Percentiles rank a stretch among this genome's conserved stretches.
phyloP scores from a whole-genome alignment of 2,329 filamentous ascomycete genomes.

The Fusarium nygamai region DNA sequence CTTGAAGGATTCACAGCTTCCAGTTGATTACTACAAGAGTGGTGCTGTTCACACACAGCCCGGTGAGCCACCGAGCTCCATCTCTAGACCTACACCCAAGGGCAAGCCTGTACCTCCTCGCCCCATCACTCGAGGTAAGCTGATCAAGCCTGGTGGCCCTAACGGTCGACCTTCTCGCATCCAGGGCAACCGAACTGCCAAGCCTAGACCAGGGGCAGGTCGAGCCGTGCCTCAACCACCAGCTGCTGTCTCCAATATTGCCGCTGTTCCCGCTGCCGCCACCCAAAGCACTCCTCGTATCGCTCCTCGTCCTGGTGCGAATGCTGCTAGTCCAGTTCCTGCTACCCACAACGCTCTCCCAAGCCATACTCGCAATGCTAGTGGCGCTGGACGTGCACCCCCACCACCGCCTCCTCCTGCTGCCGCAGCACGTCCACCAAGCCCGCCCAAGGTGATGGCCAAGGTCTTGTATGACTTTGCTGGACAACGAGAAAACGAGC shows the following conservation, averaged over 20 bases:
- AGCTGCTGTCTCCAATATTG: conserved; percentile 43
- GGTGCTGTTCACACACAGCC: conserved; percentile 85
- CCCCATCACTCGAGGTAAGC: conserved; percentile 91
- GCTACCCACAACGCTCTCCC: conserved; percentile 49
- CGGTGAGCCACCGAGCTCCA: conserved; percentile 84
- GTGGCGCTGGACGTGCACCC: conserved; percentile 65
- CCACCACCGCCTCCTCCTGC: conserved; percentile 72
- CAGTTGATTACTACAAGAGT: conserved; percentile 92
- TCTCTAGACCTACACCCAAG: conserved; percentile 86
- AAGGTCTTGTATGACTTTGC: conserved; percentile 94
- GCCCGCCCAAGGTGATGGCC: conserved; percentile 76
- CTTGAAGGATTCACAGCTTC: conserved; percentile 82
- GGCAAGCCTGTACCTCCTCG: conserved; percentile 86
- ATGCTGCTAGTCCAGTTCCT: conserved; percentile 17
- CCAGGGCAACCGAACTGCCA: conserved; percentile 59
- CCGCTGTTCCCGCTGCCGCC: conserved; percentile 40
- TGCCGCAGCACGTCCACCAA: conserved; percentile 59
- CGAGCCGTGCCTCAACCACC: conserved; percentile 49
- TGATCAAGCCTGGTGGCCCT: conserved; percentile 91
- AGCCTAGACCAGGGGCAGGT: conserved; percentile 54
- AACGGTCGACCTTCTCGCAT: conserved; percentile 81
- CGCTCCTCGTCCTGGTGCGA: conserved; percentile 9
- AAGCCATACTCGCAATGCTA: conserved; percentile 63
- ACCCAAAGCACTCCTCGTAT: conserved; percentile 33
- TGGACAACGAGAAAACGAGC: conserved; percentile 85